Conservation (phyloP, 2,329 filamentous ascomycete species). For the Alternaria alternata region DNA sequence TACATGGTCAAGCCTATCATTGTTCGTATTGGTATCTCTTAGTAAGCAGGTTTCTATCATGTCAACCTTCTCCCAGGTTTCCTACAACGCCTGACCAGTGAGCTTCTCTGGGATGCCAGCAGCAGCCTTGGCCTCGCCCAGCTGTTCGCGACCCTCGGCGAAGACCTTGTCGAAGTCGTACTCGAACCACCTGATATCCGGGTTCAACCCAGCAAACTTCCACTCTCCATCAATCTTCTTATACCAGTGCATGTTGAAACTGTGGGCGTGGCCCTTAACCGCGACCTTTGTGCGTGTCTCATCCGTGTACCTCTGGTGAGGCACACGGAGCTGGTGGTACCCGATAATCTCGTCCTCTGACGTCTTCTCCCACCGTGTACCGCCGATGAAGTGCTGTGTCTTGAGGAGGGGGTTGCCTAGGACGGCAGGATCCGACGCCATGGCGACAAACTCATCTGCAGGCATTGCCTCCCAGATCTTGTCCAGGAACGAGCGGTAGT, state of each 20-base stretch:
- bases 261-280: slow-evolving; percentile 66
- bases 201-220: slow-evolving; percentile 65
- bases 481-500: slow-evolving; percentile 69
- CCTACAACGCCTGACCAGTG: slow-evolving; percentile 6
- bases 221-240: slow-evolving; percentile 65
- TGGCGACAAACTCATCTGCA: slow-evolving; percentile 61
- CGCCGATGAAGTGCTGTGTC: slow-evolving; percentile 66
- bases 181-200: slow-evolving; percentile 64
- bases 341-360: slow-evolving; percentile 59
- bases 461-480: slow-evolving; percentile 66
- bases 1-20: background rate
- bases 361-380: slow-evolving; percentile 61
- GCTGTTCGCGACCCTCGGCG: slow-evolving; percentile 56
- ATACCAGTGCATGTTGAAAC: slow-evolving; percentile 63
- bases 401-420: slow-evolving; percentile 64
- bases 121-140: slow-evolving; percentile 55
- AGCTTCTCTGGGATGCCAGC: slow-evolving; percentile 45
- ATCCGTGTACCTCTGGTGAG: slow-evolving; percentile 65
- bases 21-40: background rate
- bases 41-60: background rate
- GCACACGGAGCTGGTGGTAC: slow-evolving; percentile 66
- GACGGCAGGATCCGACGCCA: slow-evolving; percentile 61
- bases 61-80: background rate
- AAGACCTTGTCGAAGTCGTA: slow-evolving; percentile 66
- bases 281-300: slow-evolving; percentile 56